These are phyloP conservation scores for Stylonectria norvegica DNA, from an alignment of 2,329 filamentous ascomycete genomes.

Conservation along the genomic window DNA sequence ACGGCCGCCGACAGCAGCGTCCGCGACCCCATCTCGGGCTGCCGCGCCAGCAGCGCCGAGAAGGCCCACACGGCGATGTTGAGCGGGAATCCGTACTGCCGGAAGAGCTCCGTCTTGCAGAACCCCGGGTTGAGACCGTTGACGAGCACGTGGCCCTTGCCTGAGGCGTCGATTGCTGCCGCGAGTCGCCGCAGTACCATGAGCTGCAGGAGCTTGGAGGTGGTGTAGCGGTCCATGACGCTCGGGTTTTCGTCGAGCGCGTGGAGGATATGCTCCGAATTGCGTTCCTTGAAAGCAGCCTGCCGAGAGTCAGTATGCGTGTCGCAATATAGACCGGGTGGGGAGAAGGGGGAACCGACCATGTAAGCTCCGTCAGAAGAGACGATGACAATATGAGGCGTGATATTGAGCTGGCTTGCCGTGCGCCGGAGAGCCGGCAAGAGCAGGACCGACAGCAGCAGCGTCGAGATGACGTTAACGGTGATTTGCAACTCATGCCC, in stretches of 20 bases:
- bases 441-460: conserved; percentile 41
- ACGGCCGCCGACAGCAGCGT: conserved; percentile 37
- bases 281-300: conserved; percentile 34
- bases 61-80: conserved; percentile 16
- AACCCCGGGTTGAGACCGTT: conserved; percentile 41
- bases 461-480: conserved; percentile 47
- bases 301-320: conserved; percentile 9
- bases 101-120: conserved; percentile 40
- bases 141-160: conserved; percentile 33
- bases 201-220: conserved; percentile 32
- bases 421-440: conserved; percentile 41
- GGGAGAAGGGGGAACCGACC: too few species aligned
- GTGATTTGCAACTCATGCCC: conserved; percentile 42
- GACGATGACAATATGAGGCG: conserved; percentile 38
- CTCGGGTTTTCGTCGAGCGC: conserved; percentile 27
- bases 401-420: conserved; percentile 30
- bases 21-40: conserved; percentile 38
- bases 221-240: conserved; percentile 24
- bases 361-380: conserved; percentile 34
- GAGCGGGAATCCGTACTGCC: conserved; percentile 29
- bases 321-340: background rate
- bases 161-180: conserved; percentile 26
- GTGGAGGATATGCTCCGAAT: conserved; percentile 31
- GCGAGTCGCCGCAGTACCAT: conserved; percentile 34
- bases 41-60: conserved; percentile 31